Evolutionary conservation across 352 stramenopile species (phyloP), one percentile per base, ranked within the genome.

Genomic region (Phytophthora pistaciae): DNA sequence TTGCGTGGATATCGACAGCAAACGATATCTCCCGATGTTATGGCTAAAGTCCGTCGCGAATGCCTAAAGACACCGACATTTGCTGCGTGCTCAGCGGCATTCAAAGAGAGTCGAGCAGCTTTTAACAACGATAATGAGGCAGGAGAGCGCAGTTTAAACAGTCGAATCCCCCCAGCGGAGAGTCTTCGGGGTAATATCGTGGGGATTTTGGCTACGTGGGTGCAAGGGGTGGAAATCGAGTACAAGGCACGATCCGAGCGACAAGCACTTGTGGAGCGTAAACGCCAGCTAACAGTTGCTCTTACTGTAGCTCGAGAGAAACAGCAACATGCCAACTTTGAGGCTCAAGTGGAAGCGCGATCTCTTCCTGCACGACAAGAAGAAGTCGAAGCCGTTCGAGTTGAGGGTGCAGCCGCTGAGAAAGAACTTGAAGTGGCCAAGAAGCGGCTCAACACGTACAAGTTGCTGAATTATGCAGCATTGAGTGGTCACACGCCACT

Each of bases 11-110:
- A 92, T 59, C 73, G 79, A 0, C 77, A 90, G 20, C 82, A 87
- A 20, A 54, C 46, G 1, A 66, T 94, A 25, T 77, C 83, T 0
- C 68, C 87, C 1, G 87, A 95, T 8, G 79, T 95, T 13, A 93
- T 94, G 77, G 74, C 84, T 0, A 95, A 95, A 72, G 85, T 92
- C 20, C 78, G 88, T 13, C 82, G 88, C 11, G 88, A 95, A 64
- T 94, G 86, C 60, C 53, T 93, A 11, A 79, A 82, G 23, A 83
- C 81, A 1, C 68, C 64, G 0, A 82, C 77, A 1, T 93, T 92
- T 61, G 52, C 66, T 18, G 72, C 61, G 8, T 77, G 72, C 11
- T 75, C 82, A 0, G 42, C 23, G 2, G 56, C 56, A 3, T 84
- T 91, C 56, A 72, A 79, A 13, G 59, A 65, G 1, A 64, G 59